Percentiles rank a stretch among this genome's conserved stretches.
Conservation (phyloP, 176 grass and related monocot genomes). For the Aechmea fasciata region DNA sequence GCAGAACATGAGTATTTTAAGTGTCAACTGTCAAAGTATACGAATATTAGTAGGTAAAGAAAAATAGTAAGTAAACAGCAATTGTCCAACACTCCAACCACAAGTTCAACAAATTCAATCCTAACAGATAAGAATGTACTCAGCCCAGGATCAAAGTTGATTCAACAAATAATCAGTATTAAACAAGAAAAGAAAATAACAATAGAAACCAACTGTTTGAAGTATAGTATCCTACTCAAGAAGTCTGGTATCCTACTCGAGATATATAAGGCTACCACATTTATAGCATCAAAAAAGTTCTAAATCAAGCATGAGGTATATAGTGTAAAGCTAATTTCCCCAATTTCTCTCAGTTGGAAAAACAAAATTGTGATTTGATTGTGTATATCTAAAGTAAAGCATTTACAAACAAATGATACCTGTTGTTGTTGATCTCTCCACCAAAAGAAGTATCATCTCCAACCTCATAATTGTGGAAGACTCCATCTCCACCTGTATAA, state of each 20-base stretch:
- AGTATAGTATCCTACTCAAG: background rate
- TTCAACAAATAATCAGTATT: background rate
- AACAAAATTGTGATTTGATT: background rate
- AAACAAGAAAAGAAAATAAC: background rate
- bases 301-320: background rate
- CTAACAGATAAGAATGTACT: background rate
- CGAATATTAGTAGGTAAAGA: background rate
- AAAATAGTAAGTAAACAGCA: background rate
- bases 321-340: background rate
- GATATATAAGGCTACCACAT: background rate
- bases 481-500: slow-evolving; percentile 7
- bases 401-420: slow-evolving; percentile 31
- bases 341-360: background rate
- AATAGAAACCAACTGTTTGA: background rate
- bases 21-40: too few relatives aligned
- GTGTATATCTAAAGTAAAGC: background rate
- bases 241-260: background rate
- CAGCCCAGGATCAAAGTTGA: background rate
- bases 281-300: background rate
- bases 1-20: slow-evolving; percentile 6
- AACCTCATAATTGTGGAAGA: slow-evolving; percentile 17
- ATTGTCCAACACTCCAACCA: background rate
- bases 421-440: slow-evolving; percentile 32
- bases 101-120: background rate
- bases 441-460: slow-evolving; percentile 31